Percentiles rank a stretch among this genome's conserved stretches.
These are phyloP conservation scores for Filobasidium floriforme DNA, from an alignment of 768 basidiomycete species.

Conservation along the genomic window DNA sequence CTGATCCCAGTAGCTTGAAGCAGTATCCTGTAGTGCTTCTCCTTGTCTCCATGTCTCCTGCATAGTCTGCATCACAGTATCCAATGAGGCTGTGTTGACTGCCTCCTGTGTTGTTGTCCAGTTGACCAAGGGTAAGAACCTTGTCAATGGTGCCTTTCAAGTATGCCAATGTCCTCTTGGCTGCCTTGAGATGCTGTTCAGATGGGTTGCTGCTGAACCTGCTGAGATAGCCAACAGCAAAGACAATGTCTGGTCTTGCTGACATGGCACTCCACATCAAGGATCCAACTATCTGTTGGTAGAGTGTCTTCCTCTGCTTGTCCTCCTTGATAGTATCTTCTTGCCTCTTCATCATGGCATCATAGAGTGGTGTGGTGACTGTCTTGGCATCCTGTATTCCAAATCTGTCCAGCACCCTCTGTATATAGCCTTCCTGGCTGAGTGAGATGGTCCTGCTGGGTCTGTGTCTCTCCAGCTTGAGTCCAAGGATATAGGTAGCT, in stretches of 20 bases:
- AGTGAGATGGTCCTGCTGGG: slow-evolving; percentile 4
- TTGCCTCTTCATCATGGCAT: neutral
- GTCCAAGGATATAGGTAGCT: slow-evolving; percentile 6
- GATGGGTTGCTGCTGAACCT: slow-evolving; percentile 16
- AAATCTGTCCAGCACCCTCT: slow-evolving; percentile 11
- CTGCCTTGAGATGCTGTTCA: slow-evolving; percentile 20
- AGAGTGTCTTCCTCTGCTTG: neutral
- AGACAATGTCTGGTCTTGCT: slow-evolving; percentile 23
- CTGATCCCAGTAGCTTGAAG: slow-evolving; percentile 42
- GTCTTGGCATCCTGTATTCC: slow-evolving; percentile 3
- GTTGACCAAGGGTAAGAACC: slow-evolving; percentile 16
- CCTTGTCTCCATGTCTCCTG: slow-evolving; percentile 35
- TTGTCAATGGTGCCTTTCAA: slow-evolving; percentile 20
- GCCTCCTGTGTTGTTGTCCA: too few species aligned
- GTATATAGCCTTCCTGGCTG: slow-evolving; percentile 20
- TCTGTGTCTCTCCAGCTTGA: neutral
- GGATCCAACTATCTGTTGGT: slow-evolving; percentile 5
- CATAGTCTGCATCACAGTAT: slow-evolving; percentile 42
- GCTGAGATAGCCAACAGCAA: slow-evolving; percentile 15
- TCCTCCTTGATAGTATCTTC: neutral
- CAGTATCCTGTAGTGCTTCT: slow-evolving; percentile 39
- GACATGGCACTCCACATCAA: slow-evolving; percentile 10
- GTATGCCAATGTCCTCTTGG: slow-evolving; percentile 22
- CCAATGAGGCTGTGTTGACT: slow-evolving; percentile 11
- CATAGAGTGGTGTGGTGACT: neutral